A percentile compares a stretch with the other conserved stretches of the same genome.
phyloP scores from a whole-genome alignment of 805 yeast species.

The Komagataella populi region DNA sequence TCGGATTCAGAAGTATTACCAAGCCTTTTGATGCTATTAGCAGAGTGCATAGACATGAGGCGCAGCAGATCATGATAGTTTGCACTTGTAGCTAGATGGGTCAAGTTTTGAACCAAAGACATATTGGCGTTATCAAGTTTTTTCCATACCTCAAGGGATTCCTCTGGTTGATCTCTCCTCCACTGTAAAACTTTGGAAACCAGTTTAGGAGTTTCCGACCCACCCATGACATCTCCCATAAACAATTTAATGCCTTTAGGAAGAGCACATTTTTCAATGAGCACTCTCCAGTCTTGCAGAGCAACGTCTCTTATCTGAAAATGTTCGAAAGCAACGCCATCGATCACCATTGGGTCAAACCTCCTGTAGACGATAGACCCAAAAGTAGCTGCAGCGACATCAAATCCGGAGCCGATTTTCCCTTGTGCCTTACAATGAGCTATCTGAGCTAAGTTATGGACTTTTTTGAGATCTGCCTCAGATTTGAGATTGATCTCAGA shows the following conservation, averaged over 20 bases:
- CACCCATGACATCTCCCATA: constrained; percentile 91
- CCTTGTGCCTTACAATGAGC: constrained; percentile 92
- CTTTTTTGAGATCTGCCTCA: constrained; percentile 10
- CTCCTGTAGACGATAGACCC: constrained; percentile 80
- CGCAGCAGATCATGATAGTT: constrained; percentile 19
- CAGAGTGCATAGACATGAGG: constrained; percentile 7
- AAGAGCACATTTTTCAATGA: constrained; percentile 37
- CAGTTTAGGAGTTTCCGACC: constrained; percentile 88
- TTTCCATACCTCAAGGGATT: constrained; percentile 37
- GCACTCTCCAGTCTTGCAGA: constrained; percentile 47
- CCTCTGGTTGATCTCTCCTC: constrained; percentile 39
- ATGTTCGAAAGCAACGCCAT: constrained; percentile 19
- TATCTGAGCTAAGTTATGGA: constrained; percentile 79
- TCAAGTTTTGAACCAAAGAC: constrained; percentile 35
- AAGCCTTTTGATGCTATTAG: constrained; percentile 3
- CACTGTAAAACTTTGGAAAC: constrained; percentile 67
- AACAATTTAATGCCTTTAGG: constrained; percentile 59
- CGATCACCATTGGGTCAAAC: constrained; percentile 45
- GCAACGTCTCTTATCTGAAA: constrained; percentile 21
- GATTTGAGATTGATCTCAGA: constrained; percentile 12
- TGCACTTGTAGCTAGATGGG: constrained; percentile 20
- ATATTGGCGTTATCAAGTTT: constrained; percentile 46
- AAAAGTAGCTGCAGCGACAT: constrained; percentile 88
- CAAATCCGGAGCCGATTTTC: constrained; percentile 94
- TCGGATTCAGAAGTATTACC: constrained; percentile 3